Evolutionary conservation across 2,329 filamentous ascomycete genomes (phyloP).

Genomic region (Botrytis porri): DNA sequence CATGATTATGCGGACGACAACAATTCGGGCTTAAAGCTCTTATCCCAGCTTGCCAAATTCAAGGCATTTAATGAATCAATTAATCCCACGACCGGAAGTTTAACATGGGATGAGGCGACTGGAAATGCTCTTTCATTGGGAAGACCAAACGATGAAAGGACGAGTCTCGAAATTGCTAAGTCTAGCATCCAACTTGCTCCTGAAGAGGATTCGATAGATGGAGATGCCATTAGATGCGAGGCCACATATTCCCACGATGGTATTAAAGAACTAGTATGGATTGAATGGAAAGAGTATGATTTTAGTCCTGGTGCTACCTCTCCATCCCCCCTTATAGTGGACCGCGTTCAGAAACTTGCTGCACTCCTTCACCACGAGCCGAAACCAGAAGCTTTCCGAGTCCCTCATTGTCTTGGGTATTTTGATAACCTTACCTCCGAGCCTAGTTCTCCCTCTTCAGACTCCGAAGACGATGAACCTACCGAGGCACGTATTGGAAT

Average conservation of each 20-base stretch:
- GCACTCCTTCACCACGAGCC: constrained; percentile 47
- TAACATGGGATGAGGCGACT: constrained; percentile 40
- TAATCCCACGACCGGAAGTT: constrained; percentile 36
- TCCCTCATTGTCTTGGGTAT: constrained; percentile 51
- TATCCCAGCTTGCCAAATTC: constrained; percentile 48
- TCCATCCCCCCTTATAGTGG: constrained; percentile 44
- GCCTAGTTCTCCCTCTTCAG: constrained; percentile 14
- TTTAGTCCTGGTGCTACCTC: constrained; percentile 38
- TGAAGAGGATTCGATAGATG: constrained; percentile 1
- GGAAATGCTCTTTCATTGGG: constrained; percentile 43
- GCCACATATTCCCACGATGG: constrained; percentile 41
- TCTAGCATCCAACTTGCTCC: constrained; percentile 22
- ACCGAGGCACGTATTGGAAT: constrained; percentile 49
- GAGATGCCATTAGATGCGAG: constrained; percentile 39
- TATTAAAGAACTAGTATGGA: constrained; percentile 44
- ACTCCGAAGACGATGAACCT: constrained; percentile 42
- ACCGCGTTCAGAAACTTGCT: constrained; percentile 48
- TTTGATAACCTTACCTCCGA: constrained; percentile 43
- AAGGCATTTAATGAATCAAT: constrained; percentile 51
- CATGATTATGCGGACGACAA: constrained; percentile 37
- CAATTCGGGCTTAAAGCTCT: constrained; percentile 42
- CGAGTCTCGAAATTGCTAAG: constrained; percentile 22
- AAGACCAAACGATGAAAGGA: constrained; percentile 25
- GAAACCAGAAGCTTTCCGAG: constrained; percentile 49
- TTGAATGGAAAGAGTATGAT: constrained; percentile 52